Percentiles rank a stretch among this genome's conserved stretches.
Conservation (phyloP, 2,329 filamentous ascomycete genomes). For the Emmonsia crescens region DNA sequence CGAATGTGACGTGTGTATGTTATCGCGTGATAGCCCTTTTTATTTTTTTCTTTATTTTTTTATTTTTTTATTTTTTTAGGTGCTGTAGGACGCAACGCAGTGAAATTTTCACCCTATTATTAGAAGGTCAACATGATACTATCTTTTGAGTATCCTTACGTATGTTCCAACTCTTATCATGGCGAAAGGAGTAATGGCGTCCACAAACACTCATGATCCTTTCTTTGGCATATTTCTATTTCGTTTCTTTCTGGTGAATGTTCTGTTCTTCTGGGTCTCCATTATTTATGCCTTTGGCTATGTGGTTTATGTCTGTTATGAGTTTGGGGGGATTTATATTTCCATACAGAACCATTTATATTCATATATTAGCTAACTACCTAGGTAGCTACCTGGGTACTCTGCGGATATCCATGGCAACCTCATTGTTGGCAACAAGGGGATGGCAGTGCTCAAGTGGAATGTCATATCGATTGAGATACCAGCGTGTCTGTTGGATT, state of each 20-base stretch:
- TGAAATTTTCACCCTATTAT: background rate
- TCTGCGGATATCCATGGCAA: too few species aligned
- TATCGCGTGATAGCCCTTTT: background rate
- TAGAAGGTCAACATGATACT: background rate
- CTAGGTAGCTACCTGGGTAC: too few species aligned
- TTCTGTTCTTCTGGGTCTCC: background rate
- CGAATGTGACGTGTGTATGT: background rate
- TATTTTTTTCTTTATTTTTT: background rate
- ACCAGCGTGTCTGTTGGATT: too few species aligned
- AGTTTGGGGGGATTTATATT: background rate
- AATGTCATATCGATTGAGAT: too few species aligned
- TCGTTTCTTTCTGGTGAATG: background rate
- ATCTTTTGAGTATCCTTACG: background rate
- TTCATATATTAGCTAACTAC: background rate
- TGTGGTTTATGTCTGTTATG: background rate
- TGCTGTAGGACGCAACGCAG: background rate
- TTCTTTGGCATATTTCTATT: background rate
- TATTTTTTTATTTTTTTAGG: background rate
- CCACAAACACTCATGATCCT: background rate
- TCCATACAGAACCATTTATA: background rate
- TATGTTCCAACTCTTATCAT: background rate
- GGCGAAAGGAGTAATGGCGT: background rate
- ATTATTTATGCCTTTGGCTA: background rate
- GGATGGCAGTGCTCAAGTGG: too few species aligned
- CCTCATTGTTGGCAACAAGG: too few species aligned